Evolutionary conservation across 352 stramenopile species (phyloP).

Genomic region (Globisporangium spiculum): DNA sequence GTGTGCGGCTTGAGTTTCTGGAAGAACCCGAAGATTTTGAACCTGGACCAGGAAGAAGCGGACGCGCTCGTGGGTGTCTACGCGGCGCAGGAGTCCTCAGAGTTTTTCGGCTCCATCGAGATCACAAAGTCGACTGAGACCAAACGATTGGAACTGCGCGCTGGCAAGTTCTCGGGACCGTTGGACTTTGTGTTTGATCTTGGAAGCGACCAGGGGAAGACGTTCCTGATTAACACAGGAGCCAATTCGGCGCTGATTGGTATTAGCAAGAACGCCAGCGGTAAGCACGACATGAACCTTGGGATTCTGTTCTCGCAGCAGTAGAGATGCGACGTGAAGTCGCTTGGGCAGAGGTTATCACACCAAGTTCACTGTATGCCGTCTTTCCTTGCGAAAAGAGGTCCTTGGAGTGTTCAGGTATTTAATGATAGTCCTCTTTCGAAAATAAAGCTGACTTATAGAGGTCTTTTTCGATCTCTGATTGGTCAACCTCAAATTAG

Average conservation of each 20-base stretch:
- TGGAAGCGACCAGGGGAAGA: background rate
- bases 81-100: constrained; percentile 27
- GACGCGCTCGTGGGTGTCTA: constrained; percentile 48
- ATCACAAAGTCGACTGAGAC: constrained; percentile 15
- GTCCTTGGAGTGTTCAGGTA: too few relatives aligned
- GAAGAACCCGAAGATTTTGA: constrained; percentile 29
- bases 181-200: background rate
- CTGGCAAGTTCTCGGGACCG: background rate
- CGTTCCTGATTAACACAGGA: background rate
- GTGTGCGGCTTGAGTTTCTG: constrained; percentile 43
- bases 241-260: background rate
- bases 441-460: too few relatives aligned
- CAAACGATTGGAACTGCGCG: background rate
- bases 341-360: too few relatives aligned
- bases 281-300: constrained; percentile 5
- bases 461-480: background rate
- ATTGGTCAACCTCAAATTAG: background rate
- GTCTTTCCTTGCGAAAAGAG: too few relatives aligned
- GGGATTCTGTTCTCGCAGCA: constrained; percentile 3
- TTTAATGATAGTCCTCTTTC: too few relatives aligned
- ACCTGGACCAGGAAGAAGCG: constrained; percentile 23
- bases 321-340: background rate
- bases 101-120: constrained; percentile 35
- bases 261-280: background rate
- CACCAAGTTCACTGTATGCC: too few relatives aligned